Evolutionary conservation across 2,329 filamentous ascomycete genomes (phyloP).

Genomic region (Diplodia sapinea): DNA sequence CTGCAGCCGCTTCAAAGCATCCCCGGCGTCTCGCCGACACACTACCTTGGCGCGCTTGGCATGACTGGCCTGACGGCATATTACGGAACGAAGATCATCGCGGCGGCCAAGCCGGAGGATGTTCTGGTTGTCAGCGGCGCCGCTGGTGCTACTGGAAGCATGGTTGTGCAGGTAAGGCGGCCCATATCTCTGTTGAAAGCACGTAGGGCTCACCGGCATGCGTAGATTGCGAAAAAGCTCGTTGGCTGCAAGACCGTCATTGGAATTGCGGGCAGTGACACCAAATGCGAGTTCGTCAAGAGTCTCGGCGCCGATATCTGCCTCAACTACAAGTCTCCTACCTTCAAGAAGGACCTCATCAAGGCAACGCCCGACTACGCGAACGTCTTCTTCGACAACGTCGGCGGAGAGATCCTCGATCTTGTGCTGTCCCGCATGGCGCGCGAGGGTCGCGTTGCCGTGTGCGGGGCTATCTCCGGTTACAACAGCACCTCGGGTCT

Average conservation of each 20-base stretch:
- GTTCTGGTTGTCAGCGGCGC: conserved; percentile 79
- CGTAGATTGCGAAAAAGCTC: conserved; percentile 61
- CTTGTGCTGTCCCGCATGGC: conserved; percentile 53
- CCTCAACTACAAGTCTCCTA: conserved; percentile 60
- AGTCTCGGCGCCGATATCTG: conserved; percentile 60
- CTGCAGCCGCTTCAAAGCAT: conserved; percentile 14
- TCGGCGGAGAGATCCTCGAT: conserved; percentile 57
- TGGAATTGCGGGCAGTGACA: conserved; percentile 59
- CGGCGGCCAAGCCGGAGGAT: conserved; percentile 70
- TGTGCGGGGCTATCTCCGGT: conserved; percentile 52
- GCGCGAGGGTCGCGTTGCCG: conserved; percentile 49
- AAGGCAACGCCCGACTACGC: conserved; percentile 57
- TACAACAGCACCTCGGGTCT: conserved; percentile 47
- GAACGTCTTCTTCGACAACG: conserved; percentile 60
- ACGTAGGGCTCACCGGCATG: conserved; percentile 33
- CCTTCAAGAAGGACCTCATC: conserved; percentile 55
- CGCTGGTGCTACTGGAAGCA: conserved; percentile 76
- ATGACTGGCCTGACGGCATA: conserved; percentile 77
- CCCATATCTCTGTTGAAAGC: neutral
- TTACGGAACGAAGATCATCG: conserved; percentile 74
- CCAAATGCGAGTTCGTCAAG: conserved; percentile 60
- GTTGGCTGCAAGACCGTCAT: conserved; percentile 56
- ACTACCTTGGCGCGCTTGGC: conserved; percentile 54
- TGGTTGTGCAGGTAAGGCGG: conserved; percentile 71
- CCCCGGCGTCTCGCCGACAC: conserved; percentile 14